phyloP scores from a whole-genome alignment of 176 grass and related monocot genomes.

The Musa troglodytarum region DNA sequence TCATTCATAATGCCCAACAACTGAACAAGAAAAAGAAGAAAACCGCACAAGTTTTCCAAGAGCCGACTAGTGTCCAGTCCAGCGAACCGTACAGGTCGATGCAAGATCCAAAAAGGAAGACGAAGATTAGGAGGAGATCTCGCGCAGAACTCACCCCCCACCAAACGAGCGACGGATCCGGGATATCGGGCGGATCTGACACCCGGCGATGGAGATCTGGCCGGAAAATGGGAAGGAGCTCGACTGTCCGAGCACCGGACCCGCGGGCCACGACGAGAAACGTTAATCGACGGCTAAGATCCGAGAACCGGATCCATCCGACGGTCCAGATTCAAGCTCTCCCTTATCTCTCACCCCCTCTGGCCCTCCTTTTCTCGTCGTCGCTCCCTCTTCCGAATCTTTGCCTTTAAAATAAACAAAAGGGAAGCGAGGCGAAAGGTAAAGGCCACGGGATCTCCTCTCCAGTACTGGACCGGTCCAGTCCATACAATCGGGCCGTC shows the following conservation, averaged over 20 bases:
- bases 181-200: background rate
- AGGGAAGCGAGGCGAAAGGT: background rate
- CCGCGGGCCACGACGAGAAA: background rate
- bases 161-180: background rate
- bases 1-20: background rate
- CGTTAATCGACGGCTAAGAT: background rate
- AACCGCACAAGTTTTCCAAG: too few relatives aligned
- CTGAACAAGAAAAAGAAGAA: background rate
- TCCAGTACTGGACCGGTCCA: background rate
- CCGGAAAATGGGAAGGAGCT: background rate
- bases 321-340: background rate
- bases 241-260: background rate
- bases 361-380: background rate
- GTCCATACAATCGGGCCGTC: too few relatives aligned
- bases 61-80: background rate
- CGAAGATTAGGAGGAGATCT: background rate
- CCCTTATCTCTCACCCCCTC: background rate
- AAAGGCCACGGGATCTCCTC: background rate
- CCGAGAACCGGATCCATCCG: background rate
- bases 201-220: background rate
- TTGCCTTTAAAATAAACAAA: background rate
- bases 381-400: background rate
- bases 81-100: background rate
- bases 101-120: background rate
- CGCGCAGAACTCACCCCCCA: background rate